These are phyloP conservation scores for Persicaria maculosa DNA, from an alignment of 148 eudicot species.

Conservation along the genomic window DNA sequence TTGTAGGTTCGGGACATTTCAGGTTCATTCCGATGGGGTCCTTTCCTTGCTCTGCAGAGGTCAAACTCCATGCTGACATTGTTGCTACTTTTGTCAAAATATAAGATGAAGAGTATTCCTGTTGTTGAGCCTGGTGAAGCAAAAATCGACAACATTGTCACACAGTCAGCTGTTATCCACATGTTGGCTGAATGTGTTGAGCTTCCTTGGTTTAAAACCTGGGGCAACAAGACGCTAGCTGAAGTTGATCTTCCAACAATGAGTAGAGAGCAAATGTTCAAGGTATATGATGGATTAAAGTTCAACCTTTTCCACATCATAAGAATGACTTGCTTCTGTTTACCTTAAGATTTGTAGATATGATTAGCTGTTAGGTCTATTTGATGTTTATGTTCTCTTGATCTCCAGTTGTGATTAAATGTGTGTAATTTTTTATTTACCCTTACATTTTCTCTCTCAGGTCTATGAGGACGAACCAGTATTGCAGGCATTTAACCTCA, in stretches of 20 bases:
- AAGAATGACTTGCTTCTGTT: neutral
- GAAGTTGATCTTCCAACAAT: constrained; percentile 88
- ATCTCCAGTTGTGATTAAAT: neutral
- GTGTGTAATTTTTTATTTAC: neutral
- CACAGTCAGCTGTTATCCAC: constrained; percentile 90
- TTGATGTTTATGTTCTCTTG: too few species aligned
- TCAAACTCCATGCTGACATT: constrained; percentile 84
- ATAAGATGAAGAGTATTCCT: constrained; percentile 95
- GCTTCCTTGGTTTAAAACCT: constrained; percentile 88
- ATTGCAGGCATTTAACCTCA: constrained; percentile 79
- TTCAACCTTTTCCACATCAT: neutral
- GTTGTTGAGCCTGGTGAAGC: constrained; percentile 72
- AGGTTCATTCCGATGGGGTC: constrained; percentile 96
- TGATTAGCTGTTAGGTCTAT: neutral
- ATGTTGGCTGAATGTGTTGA: constrained; percentile 92
- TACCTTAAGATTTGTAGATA: neutral
- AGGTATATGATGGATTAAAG: constrained; percentile 36
- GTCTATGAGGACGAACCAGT: constrained; percentile 87
- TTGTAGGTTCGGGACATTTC: constrained; percentile 80
- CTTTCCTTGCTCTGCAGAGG: constrained; percentile 86
- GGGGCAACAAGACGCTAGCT: constrained; percentile 65
- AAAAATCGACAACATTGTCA: constrained; percentile 72
- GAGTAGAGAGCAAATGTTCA: constrained; percentile 41
- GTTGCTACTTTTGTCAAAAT: constrained; percentile 75
- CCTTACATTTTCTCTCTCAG: constrained; percentile 22